Evolutionary conservation across 441 rosid genomes (phyloP).

Genomic region (Erysimum cheiri): DNA sequence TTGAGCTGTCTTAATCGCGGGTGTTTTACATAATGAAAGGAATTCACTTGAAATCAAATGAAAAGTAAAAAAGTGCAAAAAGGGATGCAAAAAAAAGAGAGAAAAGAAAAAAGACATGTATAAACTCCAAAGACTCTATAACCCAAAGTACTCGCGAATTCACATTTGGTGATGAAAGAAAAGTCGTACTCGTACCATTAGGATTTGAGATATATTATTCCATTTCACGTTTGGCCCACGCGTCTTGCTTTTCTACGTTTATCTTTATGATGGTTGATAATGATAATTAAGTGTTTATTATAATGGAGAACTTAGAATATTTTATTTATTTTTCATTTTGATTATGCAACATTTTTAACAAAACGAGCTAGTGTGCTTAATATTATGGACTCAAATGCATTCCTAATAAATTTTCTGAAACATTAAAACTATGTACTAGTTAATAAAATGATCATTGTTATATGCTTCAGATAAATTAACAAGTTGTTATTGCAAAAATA

Average conservation of each 20-base stretch:
- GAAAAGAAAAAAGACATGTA: not conserved
- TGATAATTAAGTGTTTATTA: not conserved
- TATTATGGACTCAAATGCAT: not conserved
- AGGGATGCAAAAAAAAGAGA: not conserved
- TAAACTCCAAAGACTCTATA: slow-evolving; percentile 17
- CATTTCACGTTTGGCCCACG: slow-evolving; percentile 41
- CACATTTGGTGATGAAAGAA: slow-evolving; percentile 44
- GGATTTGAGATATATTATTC: slow-evolving; percentile 37
- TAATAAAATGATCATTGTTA: not conserved
- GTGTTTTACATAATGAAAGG: slow-evolving; percentile 19
- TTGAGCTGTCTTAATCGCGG: slow-evolving; percentile 38
- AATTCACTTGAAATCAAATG: not conserved
- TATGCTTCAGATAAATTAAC: not conserved
- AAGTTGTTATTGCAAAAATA: not conserved
- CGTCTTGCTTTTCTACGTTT: slow-evolving; percentile 40
- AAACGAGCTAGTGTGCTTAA: not conserved
- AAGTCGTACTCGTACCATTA: slow-evolving; percentile 43
- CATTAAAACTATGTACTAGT: not conserved
- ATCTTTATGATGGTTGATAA: slow-evolving; percentile 7
- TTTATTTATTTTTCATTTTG: not conserved
- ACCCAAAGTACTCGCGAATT: slow-evolving; percentile 35
- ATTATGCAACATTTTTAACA: not conserved
- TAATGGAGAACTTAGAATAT: not conserved
- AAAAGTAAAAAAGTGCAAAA: not conserved
- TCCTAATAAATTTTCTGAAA: not conserved